These are phyloP conservation scores for Pseudozyma flocculosa DNA, from an alignment of 1,284 basidiomycete species.

Conservation along the genomic window DNA sequence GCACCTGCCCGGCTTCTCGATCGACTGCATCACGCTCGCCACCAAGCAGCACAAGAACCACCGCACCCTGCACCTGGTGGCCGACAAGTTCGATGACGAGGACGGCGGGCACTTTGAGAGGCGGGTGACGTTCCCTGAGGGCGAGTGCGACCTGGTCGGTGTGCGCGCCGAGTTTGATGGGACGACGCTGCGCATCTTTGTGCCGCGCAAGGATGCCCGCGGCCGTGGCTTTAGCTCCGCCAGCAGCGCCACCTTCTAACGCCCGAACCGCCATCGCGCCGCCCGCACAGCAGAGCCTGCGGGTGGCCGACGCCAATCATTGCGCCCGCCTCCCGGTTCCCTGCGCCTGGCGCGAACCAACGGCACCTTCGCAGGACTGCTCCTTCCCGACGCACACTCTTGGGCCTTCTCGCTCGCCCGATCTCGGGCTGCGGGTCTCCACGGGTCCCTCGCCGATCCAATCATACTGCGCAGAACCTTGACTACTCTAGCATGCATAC, in stretches of 20 bases:
- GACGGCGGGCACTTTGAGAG: constrained; percentile 48
- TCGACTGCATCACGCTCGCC: constrained; percentile 50
- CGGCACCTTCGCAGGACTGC: no score
- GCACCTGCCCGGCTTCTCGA: constrained; percentile 45
- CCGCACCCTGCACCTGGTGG: constrained; percentile 51
- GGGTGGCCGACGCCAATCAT: no score
- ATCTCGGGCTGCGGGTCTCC: no score
- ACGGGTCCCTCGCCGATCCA: no score
- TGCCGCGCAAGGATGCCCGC: constrained; percentile 14
- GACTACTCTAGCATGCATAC: no score
- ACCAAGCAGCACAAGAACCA: constrained; percentile 46
- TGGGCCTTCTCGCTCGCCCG: no score
- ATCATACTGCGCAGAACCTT: no score
- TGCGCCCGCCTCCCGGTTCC: no score
- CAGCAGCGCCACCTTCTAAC: constrained; percentile 62
- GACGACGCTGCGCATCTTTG: constrained; percentile 22
- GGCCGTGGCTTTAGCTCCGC: constrained; percentile 18
- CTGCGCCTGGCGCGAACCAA: no score
- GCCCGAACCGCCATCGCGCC: no score
- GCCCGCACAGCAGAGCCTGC: no score
- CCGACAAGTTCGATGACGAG: constrained; percentile 48
- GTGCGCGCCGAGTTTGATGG: constrained; percentile 47
- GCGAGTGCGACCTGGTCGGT: constrained; percentile 37
- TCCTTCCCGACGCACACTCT: no score
- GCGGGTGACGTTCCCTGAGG: constrained; percentile 44